phyloP scores from a whole-genome alignment of 352 stramenopile species.

The Peronosclerospora sorghi region DNA sequence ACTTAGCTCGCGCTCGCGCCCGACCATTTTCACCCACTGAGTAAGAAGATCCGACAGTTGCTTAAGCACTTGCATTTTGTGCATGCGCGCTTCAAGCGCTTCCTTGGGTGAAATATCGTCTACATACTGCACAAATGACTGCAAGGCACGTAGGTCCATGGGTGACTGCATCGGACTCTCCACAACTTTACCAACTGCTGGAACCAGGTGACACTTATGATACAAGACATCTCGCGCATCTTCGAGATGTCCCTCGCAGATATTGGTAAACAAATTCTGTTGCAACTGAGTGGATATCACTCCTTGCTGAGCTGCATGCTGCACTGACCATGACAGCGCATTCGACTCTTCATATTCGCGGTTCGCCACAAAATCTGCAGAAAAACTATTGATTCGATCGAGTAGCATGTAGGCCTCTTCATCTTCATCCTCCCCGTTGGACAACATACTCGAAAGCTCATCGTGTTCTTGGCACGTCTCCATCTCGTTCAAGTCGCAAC shows the following conservation, averaged over 20 bases:
- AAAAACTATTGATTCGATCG: conserved; percentile 53
- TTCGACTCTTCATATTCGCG: conserved; percentile 65
- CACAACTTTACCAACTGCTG: conserved; percentile 53
- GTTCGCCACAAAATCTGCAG: conserved; percentile 53
- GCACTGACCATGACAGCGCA: conserved; percentile 53
- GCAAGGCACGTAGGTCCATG: conserved; percentile 21
- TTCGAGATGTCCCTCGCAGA: conserved; percentile 44
- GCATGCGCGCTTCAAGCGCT: conserved; percentile 26
- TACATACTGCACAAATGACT: conserved; percentile 45
- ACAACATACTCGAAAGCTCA: conserved; percentile 38
- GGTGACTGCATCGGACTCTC: conserved; percentile 28
- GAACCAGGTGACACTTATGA: conserved; percentile 66
- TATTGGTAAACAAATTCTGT: conserved; percentile 52
- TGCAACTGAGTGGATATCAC: conserved; percentile 54
- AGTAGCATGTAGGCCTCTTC: conserved; percentile 51
- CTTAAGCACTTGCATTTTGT: conserved; percentile 66
- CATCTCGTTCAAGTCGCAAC: conserved; percentile 18
- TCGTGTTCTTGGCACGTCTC: conserved; percentile 31
- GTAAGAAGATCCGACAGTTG: conserved; percentile 58
- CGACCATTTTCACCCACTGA: conserved; percentile 69
- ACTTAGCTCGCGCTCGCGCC: conserved; percentile 44
- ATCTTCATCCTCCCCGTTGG: conserved; percentile 50
- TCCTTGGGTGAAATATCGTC: conserved; percentile 49
- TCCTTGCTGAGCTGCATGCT: conserved; percentile 52
- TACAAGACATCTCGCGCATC: conserved; percentile 75